Evolutionary conservation across 352 stramenopile genomes (phyloP).

Genomic region (Phytophthora sp.): DNA sequence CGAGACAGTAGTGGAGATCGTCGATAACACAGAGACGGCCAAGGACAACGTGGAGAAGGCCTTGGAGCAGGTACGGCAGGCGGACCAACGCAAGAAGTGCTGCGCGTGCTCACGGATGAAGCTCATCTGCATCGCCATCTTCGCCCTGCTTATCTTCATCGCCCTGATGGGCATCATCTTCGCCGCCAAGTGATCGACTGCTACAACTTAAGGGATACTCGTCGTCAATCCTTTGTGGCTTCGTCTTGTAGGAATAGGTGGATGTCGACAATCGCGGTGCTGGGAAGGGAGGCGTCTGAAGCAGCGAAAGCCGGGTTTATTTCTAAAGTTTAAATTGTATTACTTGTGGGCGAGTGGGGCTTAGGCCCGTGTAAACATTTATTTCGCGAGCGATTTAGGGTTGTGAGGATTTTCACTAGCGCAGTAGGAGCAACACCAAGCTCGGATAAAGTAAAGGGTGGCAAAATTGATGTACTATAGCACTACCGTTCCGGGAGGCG

Average conservation of each 20-base stretch:
- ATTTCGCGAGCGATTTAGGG: too few relatives aligned
- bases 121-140: conserved; percentile 70
- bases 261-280: not conserved
- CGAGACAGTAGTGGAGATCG: conserved; percentile 83
- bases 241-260: conserved; percentile 15
- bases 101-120: conserved; percentile 73
- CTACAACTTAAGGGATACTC: not conserved
- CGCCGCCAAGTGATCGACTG: conserved; percentile 35
- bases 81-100: conserved; percentile 70
- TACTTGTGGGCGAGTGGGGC: not conserved
- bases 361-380: too few relatives aligned
- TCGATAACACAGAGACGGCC: conserved; percentile 78
- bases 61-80: conserved; percentile 74
- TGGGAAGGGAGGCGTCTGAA: not conserved
- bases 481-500: conserved; percentile 11
- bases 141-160: conserved; percentile 60
- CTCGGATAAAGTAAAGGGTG: too few relatives aligned
- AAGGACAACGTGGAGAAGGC: conserved; percentile 80
- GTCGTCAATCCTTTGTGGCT: not conserved
- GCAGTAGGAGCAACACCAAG: too few relatives aligned
- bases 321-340: conserved; percentile 31
- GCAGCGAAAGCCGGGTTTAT: conserved; percentile 22
- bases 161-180: conserved; percentile 59
- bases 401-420: too few relatives aligned
- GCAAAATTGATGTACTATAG: not conserved